Conservation (phyloP, 2,329 filamentous ascomycete genomes). For the Verticillium tricorpus region DNA sequence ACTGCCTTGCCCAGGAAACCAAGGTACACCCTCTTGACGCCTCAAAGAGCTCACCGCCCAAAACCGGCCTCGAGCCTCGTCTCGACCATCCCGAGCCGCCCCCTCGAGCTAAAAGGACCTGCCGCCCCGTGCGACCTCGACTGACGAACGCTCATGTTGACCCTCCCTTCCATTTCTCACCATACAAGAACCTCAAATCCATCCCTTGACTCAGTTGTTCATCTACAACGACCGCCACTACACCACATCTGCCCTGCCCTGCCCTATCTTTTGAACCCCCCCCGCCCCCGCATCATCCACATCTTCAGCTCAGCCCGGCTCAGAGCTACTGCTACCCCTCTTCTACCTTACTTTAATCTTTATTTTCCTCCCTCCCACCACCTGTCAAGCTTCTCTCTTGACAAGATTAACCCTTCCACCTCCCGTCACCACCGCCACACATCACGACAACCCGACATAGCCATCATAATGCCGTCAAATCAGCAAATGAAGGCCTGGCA, state of each 20-base stretch:
- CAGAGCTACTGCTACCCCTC: neutral
- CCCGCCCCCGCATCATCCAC: neutral
- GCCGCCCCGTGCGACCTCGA: neutral
- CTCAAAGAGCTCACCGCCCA: neutral
- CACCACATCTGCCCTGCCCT: neutral
- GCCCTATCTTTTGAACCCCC: neutral
- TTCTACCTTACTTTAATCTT: neutral
- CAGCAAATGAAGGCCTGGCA: conserved; percentile 16
- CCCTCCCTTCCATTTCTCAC: neutral
- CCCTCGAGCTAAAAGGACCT: neutral
- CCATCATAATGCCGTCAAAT: neutral
- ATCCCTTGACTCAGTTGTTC: neutral
- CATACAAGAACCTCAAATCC: neutral
- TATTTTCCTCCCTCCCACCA: conserved; percentile 4
- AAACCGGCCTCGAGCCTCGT: neutral
- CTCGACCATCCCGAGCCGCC: neutral
- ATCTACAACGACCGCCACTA: neutral
- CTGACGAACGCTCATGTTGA: neutral
- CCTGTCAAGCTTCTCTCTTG: neutral
- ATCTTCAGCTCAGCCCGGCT: neutral
- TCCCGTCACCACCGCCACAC: neutral
- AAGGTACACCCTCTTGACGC: neutral
- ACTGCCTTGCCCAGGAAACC: neutral
- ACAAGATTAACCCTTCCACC: neutral
- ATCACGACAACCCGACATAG: neutral